A percentile compares a stretch with the other conserved stretches of the same genome.
phyloP scores from a whole-genome alignment of 805 yeast genomes.

The Zygoascus ofunaensis region DNA sequence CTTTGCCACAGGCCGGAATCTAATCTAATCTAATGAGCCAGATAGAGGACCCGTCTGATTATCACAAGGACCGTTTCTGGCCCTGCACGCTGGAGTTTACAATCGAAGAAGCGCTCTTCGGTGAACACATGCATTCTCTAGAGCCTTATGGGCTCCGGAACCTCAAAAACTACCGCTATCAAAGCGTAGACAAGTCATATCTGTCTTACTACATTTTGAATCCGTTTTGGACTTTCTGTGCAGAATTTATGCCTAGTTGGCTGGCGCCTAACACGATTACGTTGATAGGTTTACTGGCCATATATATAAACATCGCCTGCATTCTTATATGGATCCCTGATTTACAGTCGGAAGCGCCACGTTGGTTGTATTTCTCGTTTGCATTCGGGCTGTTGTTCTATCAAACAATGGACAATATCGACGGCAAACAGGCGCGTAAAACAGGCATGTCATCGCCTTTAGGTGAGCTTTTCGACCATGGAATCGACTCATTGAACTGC shows the following conservation, averaged over 20 bases:
- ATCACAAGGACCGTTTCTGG: not conserved
- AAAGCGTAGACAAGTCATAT: constrained; percentile 67
- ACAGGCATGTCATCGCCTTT: constrained; percentile 92
- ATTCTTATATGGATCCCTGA: constrained; percentile 69
- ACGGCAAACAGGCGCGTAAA: constrained; percentile 90
- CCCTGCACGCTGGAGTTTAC: not conserved
- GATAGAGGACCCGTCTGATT: not conserved
- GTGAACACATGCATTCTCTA: constrained; percentile 4
- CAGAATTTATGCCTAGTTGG: constrained; percentile 70
- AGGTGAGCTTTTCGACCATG: constrained; percentile 93
- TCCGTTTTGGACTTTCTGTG: constrained; percentile 80
- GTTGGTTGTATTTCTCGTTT: constrained; percentile 69
- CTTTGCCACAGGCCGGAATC: no score
- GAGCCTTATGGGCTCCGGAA: constrained; percentile 1
- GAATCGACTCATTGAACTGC: constrained; percentile 67
- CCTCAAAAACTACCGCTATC: not conserved
- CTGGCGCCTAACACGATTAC: constrained; percentile 96
- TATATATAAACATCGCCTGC: constrained; percentile 49
- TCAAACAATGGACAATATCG: constrained; percentile 96
- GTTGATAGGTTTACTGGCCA: constrained; percentile 63
- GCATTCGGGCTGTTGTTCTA: constrained; percentile 80
- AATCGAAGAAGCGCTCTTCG: not conserved
- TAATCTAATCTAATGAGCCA: no score
- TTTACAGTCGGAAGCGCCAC: constrained; percentile 49
- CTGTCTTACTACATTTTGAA: constrained; percentile 69